Evolutionary conservation across 2,329 filamentous ascomycete species (phyloP).

Genomic region (Septoria linicola): DNA sequence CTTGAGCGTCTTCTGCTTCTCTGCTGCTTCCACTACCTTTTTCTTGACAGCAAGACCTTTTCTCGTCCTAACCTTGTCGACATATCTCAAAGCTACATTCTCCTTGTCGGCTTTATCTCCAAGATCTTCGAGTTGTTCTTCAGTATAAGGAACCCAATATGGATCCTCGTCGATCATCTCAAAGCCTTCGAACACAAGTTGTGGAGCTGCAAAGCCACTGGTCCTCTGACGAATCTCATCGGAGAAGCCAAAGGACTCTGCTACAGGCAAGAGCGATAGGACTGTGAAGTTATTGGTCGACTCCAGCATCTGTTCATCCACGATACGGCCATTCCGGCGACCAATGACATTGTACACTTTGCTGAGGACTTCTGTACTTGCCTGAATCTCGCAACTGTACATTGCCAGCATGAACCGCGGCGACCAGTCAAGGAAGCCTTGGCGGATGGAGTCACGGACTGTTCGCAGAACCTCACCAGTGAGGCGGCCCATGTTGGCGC

Average conservation of each 20-base stretch:
- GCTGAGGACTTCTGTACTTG: slow-evolving; percentile 88
- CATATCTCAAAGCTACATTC: slow-evolving; percentile 94
- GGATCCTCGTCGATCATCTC: slow-evolving; percentile 93
- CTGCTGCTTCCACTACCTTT: slow-evolving; percentile 72
- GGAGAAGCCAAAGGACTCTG: slow-evolving; percentile 91
- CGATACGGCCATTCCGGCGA: slow-evolving; percentile 81
- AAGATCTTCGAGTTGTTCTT: slow-evolving; percentile 93
- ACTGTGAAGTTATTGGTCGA: slow-evolving; percentile 97
- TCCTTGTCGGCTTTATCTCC: slow-evolving; percentile 91
- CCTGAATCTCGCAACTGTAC: slow-evolving; percentile 98
- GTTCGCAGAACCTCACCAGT: slow-evolving; percentile 93
- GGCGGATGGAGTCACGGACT: slow-evolving; percentile 76
- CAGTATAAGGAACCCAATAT: slow-evolving; percentile 95
- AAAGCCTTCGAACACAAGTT: slow-evolving; percentile 90
- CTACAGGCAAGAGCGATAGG: slow-evolving; percentile 80
- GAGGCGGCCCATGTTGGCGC: slow-evolving; percentile 71
- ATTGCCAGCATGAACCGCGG: slow-evolving; percentile 93
- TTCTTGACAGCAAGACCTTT: slow-evolving; percentile 84
- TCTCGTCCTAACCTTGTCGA: slow-evolving; percentile 80
- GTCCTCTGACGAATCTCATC: slow-evolving; percentile 97
- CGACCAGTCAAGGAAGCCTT: slow-evolving; percentile 92
- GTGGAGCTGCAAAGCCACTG: slow-evolving; percentile 83
- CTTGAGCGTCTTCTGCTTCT: slow-evolving; percentile 83
- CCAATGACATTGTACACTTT: slow-evolving; percentile 98
- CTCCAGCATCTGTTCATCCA: slow-evolving; percentile 88